Conservation (phyloP, 1,284 basidiomycete genomes). For the Ustilago lituana region DNA sequence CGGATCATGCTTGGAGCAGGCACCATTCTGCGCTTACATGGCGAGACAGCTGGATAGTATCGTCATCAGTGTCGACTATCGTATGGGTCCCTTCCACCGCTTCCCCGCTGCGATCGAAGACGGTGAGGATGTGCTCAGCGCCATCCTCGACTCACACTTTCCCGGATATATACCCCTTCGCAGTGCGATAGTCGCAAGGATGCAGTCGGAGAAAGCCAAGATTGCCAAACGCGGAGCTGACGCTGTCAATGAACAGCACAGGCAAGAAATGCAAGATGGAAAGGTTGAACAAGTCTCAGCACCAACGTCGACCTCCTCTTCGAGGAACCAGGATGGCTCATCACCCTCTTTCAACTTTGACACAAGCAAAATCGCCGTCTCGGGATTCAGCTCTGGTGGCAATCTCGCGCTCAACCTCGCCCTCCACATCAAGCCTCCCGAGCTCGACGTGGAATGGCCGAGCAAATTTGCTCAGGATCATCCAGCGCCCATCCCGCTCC, state of each 20-base stretch:
- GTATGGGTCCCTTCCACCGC: conserved; percentile 61
- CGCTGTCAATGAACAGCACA: conserved; percentile 20
- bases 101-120: conserved; percentile 58
- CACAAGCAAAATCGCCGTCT: conserved; percentile 34
- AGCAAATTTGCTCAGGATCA: conserved; percentile 25
- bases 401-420: conserved; percentile 58
- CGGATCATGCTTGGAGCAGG: conserved; percentile 52
- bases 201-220: conserved; percentile 27
- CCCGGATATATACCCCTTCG: conserved; percentile 33
- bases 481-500: conserved; percentile 39
- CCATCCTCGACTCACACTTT: conserved; percentile 36
- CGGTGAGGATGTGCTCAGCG: conserved; percentile 51
- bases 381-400: conserved; percentile 62
- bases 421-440: conserved; percentile 42
- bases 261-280: conserved; percentile 29
- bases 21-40: conserved; percentile 50
- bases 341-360: conserved; percentile 33
- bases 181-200: conserved; percentile 21
- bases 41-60: conserved; percentile 34
- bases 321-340: neutral
- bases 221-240: conserved; percentile 20
- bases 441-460: conserved; percentile 38
- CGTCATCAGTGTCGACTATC: conserved; percentile 57
- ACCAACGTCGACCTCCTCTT: neutral
- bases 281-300: conserved; percentile 24